Conservation (phyloP, 441 rosid species). For the Flueggea neowawraea region DNA sequence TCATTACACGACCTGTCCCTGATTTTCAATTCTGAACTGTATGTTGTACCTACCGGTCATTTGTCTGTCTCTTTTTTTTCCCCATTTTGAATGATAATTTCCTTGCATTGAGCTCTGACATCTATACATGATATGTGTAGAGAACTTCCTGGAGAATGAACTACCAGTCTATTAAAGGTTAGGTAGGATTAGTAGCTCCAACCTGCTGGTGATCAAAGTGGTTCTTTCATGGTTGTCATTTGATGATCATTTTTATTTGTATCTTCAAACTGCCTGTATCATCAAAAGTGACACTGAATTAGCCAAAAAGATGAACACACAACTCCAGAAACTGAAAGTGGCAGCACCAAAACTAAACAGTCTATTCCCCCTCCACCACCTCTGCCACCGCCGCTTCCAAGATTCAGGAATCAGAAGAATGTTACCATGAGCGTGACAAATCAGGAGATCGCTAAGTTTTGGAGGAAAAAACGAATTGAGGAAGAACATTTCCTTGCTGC, state of each 20-base stretch:
- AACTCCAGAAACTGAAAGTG: conserved; percentile 25
- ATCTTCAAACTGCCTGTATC: background rate
- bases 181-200: conserved; percentile 47
- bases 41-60: conserved; percentile 41
- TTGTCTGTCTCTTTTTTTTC: conserved; percentile 1
- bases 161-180: conserved; percentile 34
- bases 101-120: no score
- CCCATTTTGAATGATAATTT: no score
- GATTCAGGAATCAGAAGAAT: conserved; percentile 36
- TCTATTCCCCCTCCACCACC: conserved; percentile 39
- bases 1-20: no score
- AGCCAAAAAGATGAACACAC: conserved; percentile 32
- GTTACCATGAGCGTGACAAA: conserved; percentile 57
- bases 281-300: conserved; percentile 7
- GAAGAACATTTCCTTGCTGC: conserved; percentile 87
- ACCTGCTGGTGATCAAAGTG: conserved; percentile 16
- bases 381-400: conserved; percentile 36
- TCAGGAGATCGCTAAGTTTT: conserved; percentile 71
- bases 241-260: conserved; percentile 11
- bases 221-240: conserved; percentile 7
- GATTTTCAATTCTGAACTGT: background rate
- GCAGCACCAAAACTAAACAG: conserved; percentile 19
- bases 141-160: background rate
- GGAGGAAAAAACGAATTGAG: conserved; percentile 62
- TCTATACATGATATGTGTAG: no score